These are phyloP conservation scores for Pseudocercospora fijiensis DNA, from an alignment of 2,329 filamentous ascomycete species.

Conservation along the genomic window DNA sequence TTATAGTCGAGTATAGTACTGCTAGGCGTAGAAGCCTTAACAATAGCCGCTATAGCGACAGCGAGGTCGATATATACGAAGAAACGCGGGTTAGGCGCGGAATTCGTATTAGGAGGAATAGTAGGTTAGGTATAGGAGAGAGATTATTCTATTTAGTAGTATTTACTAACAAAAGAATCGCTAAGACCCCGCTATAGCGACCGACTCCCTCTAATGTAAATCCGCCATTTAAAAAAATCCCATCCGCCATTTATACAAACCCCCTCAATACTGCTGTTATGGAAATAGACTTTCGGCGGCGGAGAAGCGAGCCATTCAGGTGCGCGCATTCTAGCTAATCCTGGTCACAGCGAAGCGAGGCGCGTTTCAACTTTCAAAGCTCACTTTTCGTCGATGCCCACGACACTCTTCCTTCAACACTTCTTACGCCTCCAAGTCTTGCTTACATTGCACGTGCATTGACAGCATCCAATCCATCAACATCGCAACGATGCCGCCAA, in stretches of 20 bases:
- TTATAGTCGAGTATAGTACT: neutral
- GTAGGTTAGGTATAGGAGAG: too few species aligned
- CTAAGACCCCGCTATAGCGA: too few species aligned
- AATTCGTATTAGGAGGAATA: neutral
- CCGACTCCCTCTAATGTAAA: neutral
- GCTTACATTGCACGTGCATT: neutral
- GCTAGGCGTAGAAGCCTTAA: neutral
- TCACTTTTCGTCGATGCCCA: neutral
- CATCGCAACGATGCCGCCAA: constrained; percentile 25
- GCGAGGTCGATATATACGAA: too few species aligned
- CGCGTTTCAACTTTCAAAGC: neutral
- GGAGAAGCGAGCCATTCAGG: neutral
- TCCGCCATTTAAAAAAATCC: neutral
- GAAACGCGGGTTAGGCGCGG: too few species aligned
- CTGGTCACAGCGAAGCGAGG: neutral
- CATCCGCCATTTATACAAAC: neutral
- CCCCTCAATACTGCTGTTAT: neutral
- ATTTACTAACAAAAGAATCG: neutral
- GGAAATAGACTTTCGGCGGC: neutral
- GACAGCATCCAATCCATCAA: neutral
- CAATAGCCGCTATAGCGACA: neutral
- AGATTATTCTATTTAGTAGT: neutral
- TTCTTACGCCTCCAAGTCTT: neutral
- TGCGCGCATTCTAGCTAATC: neutral
- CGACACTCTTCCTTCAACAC: neutral